phyloP scores from a whole-genome alignment of 73 alveolate species.

The Symbiodinium natans region DNA sequence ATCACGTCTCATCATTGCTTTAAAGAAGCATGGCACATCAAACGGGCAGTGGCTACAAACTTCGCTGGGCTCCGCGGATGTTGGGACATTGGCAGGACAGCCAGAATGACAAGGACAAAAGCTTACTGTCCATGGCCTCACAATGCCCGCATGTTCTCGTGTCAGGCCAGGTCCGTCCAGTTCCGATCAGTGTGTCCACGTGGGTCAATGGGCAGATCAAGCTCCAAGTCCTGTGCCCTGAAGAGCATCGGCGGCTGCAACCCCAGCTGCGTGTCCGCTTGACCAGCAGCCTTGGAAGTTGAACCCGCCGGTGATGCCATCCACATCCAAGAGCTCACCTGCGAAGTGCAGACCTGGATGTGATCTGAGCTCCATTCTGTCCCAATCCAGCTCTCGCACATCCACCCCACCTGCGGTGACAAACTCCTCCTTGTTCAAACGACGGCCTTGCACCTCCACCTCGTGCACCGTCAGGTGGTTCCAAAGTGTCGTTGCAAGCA shows the following conservation, averaged over 20 bases:
- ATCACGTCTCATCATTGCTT: too few species aligned
- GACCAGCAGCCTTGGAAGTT: constrained; percentile 92
- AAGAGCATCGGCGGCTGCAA: constrained; percentile 63
- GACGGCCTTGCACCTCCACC: constrained; percentile 53
- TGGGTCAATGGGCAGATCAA: too few species aligned
- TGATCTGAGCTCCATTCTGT: constrained; percentile 45
- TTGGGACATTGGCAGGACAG: too few species aligned
- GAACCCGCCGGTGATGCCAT: constrained; percentile 91
- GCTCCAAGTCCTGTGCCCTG: too few species aligned
- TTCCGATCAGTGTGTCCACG: too few species aligned
- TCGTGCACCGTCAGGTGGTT: not conserved
- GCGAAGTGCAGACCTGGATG: constrained; percentile 80
- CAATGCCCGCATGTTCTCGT: too few species aligned
- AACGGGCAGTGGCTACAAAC: too few species aligned
- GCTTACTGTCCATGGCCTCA: too few species aligned
- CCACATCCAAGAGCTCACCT: constrained; percentile 64
- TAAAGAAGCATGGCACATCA: too few species aligned
- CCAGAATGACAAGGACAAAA: too few species aligned
- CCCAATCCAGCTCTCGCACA: constrained; percentile 34
- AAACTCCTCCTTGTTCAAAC: constrained; percentile 76
- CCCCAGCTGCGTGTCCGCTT: constrained; percentile 68
- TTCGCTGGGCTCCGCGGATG: too few species aligned
- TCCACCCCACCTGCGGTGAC: constrained; percentile 86
- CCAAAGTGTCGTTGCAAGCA: constrained; percentile 5
- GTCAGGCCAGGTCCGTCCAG: too few species aligned